Evolutionary conservation across 1,284 basidiomycete species (phyloP).

Genomic region (Malassezia furfur): DNA sequence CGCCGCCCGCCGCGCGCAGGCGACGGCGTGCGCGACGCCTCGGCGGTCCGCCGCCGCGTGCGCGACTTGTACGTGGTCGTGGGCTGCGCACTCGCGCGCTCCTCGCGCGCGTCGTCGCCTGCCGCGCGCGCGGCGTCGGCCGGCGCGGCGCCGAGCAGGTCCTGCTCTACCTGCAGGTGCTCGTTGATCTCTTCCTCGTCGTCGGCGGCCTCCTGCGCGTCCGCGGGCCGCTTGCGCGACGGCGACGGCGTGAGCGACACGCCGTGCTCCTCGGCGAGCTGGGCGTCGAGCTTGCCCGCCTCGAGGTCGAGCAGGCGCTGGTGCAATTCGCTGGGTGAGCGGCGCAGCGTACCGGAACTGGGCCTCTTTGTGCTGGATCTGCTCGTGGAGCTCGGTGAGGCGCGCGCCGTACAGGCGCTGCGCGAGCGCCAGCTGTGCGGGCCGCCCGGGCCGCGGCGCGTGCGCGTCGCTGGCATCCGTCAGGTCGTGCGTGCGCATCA

Average conservation of each 20-base stretch:
- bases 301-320: neutral
- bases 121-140: neutral
- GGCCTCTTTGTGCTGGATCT: constrained; percentile 31
- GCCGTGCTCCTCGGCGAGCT: neutral
- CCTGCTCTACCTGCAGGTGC: constrained; percentile 15
- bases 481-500: neutral
- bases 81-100: neutral
- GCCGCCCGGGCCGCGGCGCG: constrained; percentile 20
- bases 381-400: constrained; percentile 31
- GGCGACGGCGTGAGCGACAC: neutral
- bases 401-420: constrained; percentile 40
- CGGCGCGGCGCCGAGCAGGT: constrained; percentile 8
- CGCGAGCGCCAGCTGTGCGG: constrained; percentile 34
- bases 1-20: neutral
- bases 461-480: neutral
- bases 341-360: constrained; percentile 19
- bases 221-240: neutral
- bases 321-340: neutral
- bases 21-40: constrained; percentile 1
- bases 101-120: neutral
- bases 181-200: constrained; percentile 6
- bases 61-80: constrained; percentile 6
- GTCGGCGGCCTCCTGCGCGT: neutral
- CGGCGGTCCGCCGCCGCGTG: neutral
- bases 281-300: neutral